A percentile compares a stretch with the other conserved stretches of the same genome.
Conservation (phyloP, 129 eudicot species). For the Pulicaria dysenterica region DNA sequence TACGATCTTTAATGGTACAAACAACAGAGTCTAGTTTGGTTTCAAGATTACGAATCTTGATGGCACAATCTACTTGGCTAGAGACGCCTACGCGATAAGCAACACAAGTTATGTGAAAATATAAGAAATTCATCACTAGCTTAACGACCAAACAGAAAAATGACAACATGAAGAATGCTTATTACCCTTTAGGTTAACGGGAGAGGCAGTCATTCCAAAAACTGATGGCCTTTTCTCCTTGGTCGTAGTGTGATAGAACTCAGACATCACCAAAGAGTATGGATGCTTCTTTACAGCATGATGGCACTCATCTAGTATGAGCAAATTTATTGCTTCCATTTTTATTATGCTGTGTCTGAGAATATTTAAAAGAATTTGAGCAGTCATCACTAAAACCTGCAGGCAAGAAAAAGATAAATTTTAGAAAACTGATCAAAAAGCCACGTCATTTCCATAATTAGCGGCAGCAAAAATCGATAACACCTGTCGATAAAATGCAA, state of each 20-base stretch:
- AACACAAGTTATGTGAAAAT: constrained; percentile 4
- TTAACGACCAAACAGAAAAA: constrained; percentile 4
- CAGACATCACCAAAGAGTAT: constrained; percentile 96
- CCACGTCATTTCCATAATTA: background rate
- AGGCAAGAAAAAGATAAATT: constrained; percentile 19
- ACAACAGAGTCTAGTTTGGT: constrained; percentile 89
- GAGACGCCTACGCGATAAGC: constrained; percentile 66
- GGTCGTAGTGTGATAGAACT: constrained; percentile 97
- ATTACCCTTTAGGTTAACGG: constrained; percentile 92
- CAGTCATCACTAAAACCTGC: constrained; percentile 99
- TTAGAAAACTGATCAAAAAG: background rate
- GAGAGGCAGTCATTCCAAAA: constrained; percentile 99
- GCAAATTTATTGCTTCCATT: constrained; percentile 87
- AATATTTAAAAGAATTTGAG: constrained; percentile 93
- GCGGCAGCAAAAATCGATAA: constrained; percentile 5
- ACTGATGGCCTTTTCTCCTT: constrained; percentile 94
- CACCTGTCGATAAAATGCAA: too few species aligned
- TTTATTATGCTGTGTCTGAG: constrained; percentile 93
- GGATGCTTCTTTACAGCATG: constrained; percentile 99
- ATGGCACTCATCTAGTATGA: constrained; percentile 95
- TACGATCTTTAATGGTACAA: constrained; percentile 94
- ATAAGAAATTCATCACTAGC: constrained; percentile 1
- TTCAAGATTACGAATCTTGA: constrained; percentile 96
- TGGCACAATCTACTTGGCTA: constrained; percentile 96
- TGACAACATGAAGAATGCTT: constrained; percentile 18